Evolutionary conservation across 805 yeast species (phyloP).

Genomic region (Metschnikowia bowlesiae): DNA sequence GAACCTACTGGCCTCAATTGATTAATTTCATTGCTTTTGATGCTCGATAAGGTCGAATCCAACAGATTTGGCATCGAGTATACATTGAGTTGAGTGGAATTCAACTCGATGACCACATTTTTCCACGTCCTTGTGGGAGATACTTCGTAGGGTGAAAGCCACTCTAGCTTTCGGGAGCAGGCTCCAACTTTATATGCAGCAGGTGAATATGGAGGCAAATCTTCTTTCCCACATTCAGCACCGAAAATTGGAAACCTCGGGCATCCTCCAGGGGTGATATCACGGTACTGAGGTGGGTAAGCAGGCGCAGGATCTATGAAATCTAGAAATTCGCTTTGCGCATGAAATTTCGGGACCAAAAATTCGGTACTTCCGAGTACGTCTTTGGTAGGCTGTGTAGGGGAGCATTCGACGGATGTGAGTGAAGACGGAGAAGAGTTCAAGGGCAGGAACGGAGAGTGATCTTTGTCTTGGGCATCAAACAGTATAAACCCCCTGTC

Average conservation of each 20-base stretch:
- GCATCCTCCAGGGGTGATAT: constrained; percentile 43
- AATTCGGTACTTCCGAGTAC: background rate
- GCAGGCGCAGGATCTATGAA: constrained; percentile 38
- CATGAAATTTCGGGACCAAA: background rate
- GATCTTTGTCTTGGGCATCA: background rate
- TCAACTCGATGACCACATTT: constrained; percentile 62
- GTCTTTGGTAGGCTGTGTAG: background rate
- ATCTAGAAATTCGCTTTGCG: constrained; percentile 18
- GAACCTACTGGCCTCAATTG: background rate
- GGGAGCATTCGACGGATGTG: background rate
- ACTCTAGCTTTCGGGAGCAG: constrained; percentile 64
- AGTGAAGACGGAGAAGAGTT: background rate
- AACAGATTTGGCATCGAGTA: constrained; percentile 41
- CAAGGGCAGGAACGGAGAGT: background rate
- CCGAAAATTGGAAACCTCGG: constrained; percentile 32
- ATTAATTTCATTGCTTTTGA: background rate
- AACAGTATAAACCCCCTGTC: background rate
- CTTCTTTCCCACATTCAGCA: constrained; percentile 22
- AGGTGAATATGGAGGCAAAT: constrained; percentile 63
- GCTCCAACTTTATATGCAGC: constrained; percentile 58
- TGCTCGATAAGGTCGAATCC: constrained; percentile 24
- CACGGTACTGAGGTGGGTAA: constrained; percentile 33
- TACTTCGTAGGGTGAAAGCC: constrained; percentile 72
- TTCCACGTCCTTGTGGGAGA: constrained; percentile 70
- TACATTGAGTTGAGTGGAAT: constrained; percentile 81